Percentiles rank a stretch among this genome's conserved stretches.
Conservation (phyloP, 306 rosid species). For the Hippophae gyantsensis region DNA sequence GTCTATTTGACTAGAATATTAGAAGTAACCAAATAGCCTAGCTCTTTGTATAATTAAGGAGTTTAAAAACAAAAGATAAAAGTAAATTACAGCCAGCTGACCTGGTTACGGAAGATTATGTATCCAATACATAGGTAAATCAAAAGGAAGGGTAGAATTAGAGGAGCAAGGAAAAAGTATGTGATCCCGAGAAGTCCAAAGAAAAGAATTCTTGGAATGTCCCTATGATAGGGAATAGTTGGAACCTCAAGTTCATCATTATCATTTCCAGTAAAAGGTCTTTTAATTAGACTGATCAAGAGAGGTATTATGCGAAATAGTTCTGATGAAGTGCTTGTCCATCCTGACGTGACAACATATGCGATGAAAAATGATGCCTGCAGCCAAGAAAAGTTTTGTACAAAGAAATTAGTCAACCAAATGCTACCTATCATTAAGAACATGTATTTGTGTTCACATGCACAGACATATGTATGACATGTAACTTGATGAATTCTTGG, state of each 20-base stretch:
- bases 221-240: slow-evolving; percentile 46
- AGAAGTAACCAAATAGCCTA: background rate
- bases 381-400: slow-evolving; percentile 17
- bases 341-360: slow-evolving; percentile 89
- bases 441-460: too few species aligned
- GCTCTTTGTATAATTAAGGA: background rate
- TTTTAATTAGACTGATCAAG: slow-evolving; percentile 41
- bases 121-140: slow-evolving; percentile 63
- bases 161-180: slow-evolving; percentile 91
- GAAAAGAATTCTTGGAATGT: slow-evolving; percentile 74
- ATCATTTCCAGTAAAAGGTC: slow-evolving; percentile 33
- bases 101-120: slow-evolving; percentile 83
- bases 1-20: background rate
- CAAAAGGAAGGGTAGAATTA: slow-evolving; percentile 85
- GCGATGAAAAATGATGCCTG: slow-evolving; percentile 93
- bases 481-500: too few species aligned
- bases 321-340: slow-evolving; percentile 81
- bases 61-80: background rate
- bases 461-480: too few species aligned
- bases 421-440: too few species aligned
- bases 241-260: slow-evolving; percentile 64
- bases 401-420: too few species aligned
- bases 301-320: slow-evolving; percentile 65
- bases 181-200: slow-evolving; percentile 91
- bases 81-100: slow-evolving; percentile 22